Percentiles rank a stretch among this genome's conserved stretches.
Evolutionary conservation across 768 basidiomycete species (phyloP).

Genomic region (Multifurca ochricompacta): DNA sequence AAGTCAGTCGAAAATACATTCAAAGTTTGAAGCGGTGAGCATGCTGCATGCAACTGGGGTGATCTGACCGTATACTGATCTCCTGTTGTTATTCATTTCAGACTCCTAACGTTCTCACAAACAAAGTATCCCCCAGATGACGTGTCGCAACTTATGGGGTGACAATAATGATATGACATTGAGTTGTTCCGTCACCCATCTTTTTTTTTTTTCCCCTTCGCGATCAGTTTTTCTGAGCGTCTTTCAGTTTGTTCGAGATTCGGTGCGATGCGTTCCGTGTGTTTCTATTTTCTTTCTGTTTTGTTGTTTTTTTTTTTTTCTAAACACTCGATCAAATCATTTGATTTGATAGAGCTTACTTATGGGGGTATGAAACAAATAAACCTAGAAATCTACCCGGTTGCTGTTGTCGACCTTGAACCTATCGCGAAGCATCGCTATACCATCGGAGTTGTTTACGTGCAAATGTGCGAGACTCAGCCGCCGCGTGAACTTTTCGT

Average conservation of each 20-base stretch:
- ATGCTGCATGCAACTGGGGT: not conserved
- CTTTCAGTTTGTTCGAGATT: conserved; percentile 5
- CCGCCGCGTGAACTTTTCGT: not conserved
- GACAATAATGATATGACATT: not conserved
- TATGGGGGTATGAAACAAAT: conserved; percentile 16
- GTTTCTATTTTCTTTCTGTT: not conserved
- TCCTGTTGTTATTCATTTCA: conserved; percentile 32
- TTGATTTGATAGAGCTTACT: conserved; percentile 6
- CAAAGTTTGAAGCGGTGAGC: conserved; percentile 90
- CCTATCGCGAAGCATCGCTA: conserved; percentile 1
- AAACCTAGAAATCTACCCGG: conserved; percentile 2
- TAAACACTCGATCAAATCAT: conserved; percentile 9
- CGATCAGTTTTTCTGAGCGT: not conserved
- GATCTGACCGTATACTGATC: conserved; percentile 12
- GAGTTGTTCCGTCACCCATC: conserved; percentile 7
- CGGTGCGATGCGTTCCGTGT: not conserved
- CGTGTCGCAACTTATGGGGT: conserved; percentile 85
- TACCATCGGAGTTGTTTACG: conserved; percentile 9
- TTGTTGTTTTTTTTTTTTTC: too few species aligned
- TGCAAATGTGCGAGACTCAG: not conserved
- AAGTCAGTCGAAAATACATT: conserved; percentile 98
- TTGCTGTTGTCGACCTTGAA: too few species aligned
- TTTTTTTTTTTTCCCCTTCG: not conserved
- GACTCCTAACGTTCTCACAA: conserved; percentile 91
- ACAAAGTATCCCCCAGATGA: conserved; percentile 94